Evolutionary conservation across 495 filamentous ascomycete genomes (phyloP), one percentile per base, ranked within the genome.

Genomic region (Aspergillus kassunensis): DNA sequence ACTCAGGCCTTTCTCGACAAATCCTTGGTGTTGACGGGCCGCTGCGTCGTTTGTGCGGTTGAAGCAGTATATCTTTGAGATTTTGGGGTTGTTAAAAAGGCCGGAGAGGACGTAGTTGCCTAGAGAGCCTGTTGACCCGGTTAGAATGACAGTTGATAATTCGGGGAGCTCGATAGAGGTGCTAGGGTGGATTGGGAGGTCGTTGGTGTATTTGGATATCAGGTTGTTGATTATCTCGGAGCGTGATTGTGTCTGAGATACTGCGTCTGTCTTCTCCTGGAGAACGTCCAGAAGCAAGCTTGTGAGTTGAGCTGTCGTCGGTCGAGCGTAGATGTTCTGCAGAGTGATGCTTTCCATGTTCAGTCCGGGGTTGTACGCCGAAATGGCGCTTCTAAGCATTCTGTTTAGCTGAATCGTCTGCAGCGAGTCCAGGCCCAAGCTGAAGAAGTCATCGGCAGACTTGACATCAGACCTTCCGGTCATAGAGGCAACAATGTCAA

Each of bases 41-140:
- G 15, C 29, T 0, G 71, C 71, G 39, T 81, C 68, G 16, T n/a
- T n/a, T n/a, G 64, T 45, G 21, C 74, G 61, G 50, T 67, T 72
- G 10, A 68, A 49, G 30, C 64, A 76, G 55, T 65, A 65, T 18
- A 77, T 51, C 9, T 67, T 51, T 0, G 44, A 12, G 27, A 76
- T 53, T 2, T 15, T 11, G 3, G 44, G 39, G 16, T 55, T 30
- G 1, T 8, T 9, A 3, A 74, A 24, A 0, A 75, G 57, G 3
- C 20, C 20, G 10, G 60, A 23, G 7, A 78, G 57, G 11, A 78
- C 15, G 43, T 71, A 64, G 6, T 30, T 65, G 10, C 73, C 74
- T 0, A 75, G 31, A 5, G 60, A 46, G 0, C 73, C 73, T 0
- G 69, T 76, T 3, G 72, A 75, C 2, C 74, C 74, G 3, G 73